These are phyloP conservation scores for Brassica cretica DNA, from an alignment of 345 rosid species.

Conservation along the genomic window DNA sequence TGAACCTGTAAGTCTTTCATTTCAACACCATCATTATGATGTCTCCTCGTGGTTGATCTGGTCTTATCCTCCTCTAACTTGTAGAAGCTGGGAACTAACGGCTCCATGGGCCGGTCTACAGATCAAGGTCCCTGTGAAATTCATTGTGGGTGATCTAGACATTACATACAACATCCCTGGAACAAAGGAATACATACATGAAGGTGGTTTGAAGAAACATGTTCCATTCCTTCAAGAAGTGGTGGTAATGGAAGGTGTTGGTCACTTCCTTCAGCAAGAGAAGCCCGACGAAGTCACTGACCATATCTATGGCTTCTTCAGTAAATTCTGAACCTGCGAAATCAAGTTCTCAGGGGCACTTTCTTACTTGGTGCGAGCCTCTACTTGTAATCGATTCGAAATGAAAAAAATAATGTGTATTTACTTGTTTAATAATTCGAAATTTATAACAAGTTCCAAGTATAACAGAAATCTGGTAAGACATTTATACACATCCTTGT, in stretches of 20 bases:
- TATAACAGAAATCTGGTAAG: neutral
- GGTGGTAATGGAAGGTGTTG: conserved; percentile 79
- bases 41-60: conserved; percentile 19
- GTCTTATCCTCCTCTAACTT: conserved; percentile 15
- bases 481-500: neutral
- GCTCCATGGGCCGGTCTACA: conserved; percentile 61
- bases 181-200: conserved; percentile 57
- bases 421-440: neutral
- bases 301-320: conserved; percentile 69
- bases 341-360: neutral
- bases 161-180: conserved; percentile 58
- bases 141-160: conserved; percentile 78
- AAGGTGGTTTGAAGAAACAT: conserved; percentile 52
- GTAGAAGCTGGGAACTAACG: conserved; percentile 83
- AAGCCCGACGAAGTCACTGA: conserved; percentile 60
- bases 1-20: conserved; percentile 54
- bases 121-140: conserved; percentile 81
- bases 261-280: conserved; percentile 72
- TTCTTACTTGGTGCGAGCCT: neutral
- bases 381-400: neutral
- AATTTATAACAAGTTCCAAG: neutral
- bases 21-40: neutral
- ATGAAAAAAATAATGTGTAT: neutral
- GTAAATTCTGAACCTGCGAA: conserved; percentile 49
- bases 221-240: conserved; percentile 77